Percentiles rank a stretch among this genome's conserved stretches.
These are phyloP conservation scores for Bocquillonia castaneifolia DNA, from an alignment of 441 rosid genomes.

Conservation along the genomic window DNA sequence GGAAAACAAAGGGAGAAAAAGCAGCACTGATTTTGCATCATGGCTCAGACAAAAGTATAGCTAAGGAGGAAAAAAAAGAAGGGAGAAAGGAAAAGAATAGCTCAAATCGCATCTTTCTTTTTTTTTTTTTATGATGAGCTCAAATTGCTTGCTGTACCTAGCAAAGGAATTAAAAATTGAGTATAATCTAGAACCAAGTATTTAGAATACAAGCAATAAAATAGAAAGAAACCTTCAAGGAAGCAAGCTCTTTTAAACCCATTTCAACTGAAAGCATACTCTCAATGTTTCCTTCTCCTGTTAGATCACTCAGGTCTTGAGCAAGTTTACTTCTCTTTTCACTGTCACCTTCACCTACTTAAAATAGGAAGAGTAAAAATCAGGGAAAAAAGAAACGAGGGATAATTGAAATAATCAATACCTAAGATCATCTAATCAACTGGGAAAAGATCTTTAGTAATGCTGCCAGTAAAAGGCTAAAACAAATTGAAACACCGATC, in stretches of 20 bases:
- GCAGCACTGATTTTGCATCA: not conserved
- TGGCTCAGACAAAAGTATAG: not conserved
- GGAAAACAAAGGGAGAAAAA: not conserved
- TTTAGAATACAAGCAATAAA: not conserved
- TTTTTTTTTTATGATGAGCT: no score
- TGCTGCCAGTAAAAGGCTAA: conserved; percentile 1
- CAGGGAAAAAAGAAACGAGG: conserved; percentile 1
- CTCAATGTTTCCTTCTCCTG: conserved; percentile 94
- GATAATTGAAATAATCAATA: not conserved
- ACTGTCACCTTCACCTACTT: conserved; percentile 56
- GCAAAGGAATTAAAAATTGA: no score
- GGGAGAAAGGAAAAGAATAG: not conserved
- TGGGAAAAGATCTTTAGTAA: not conserved
- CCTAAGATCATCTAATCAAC: not conserved
- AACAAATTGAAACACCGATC: conserved; percentile 10
- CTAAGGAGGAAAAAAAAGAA: not conserved
- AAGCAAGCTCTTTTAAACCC: conserved; percentile 91
- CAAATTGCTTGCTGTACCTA: not conserved
- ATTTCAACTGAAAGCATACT: conserved; percentile 97
- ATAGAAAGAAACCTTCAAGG: conserved; percentile 55
- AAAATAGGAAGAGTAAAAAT: conserved; percentile 17
- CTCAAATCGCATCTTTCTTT: no score
- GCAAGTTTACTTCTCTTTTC: conserved; percentile 64
- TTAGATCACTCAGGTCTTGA: conserved; percentile 72
- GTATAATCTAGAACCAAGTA: not conserved